Conservation (phyloP, 2,329 filamentous ascomycete species). For the Rhynchosporium agropyri region DNA sequence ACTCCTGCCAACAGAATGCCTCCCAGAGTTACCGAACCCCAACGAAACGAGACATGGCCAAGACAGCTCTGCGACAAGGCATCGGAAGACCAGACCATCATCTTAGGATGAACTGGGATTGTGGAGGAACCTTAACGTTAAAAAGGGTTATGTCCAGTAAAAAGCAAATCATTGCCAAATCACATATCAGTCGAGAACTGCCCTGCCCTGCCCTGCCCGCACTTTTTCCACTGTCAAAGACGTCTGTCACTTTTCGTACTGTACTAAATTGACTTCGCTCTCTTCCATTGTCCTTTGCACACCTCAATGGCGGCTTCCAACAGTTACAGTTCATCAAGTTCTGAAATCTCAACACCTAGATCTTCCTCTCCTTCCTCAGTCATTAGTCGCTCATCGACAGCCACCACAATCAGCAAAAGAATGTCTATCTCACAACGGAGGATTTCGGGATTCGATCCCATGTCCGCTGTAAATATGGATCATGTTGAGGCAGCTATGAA, state of each 20-base stretch:
- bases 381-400: conserved; percentile 37
- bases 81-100: not conserved
- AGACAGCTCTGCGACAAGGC: conserved; percentile 29
- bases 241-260: conserved; percentile 14
- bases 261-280: conserved; percentile 7
- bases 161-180: conserved; percentile 25
- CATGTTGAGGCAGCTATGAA: conserved; percentile 63
- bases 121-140: conserved; percentile 12
- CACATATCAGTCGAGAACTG: conserved; percentile 30
- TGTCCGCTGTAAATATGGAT: conserved; percentile 51
- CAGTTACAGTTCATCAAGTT: conserved; percentile 34
- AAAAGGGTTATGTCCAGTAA: conserved; percentile 31
- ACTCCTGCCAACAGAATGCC: conserved; percentile 14
- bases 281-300: not conserved
- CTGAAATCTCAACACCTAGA: conserved; percentile 37
- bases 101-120: not conserved
- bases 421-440: conserved; percentile 38
- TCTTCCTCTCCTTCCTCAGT: conserved; percentile 38
- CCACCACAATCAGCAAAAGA: conserved; percentile 37
- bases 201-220: not conserved
- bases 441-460: conserved; percentile 38
- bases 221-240: conserved; percentile 12
- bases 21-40: conserved; percentile 34
- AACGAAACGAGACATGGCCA: conserved; percentile 37
- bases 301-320: conserved; percentile 36